Evolutionary conservation across 768 basidiomycete species (phyloP), one percentile per base, ranked within the genome.

Genomic region (Mycena belliarum): DNA sequence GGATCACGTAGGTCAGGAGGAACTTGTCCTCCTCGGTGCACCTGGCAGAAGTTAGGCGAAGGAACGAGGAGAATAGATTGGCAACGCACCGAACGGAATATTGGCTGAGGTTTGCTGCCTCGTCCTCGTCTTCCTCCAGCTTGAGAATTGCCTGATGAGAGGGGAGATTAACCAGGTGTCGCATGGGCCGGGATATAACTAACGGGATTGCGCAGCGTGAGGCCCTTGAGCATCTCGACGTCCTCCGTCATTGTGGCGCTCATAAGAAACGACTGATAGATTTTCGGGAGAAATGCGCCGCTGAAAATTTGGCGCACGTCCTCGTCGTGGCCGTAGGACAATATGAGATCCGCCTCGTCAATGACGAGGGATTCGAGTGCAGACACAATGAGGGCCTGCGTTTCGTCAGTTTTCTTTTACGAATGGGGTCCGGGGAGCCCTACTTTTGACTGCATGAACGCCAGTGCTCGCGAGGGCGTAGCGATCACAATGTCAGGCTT

Each of bases 241-340:
- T 98, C 97, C 65, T 95, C 91, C 12, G 95, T 94, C 87, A 98
- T 88, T 0, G 96, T 99, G 6, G 97, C 96, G 68, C 91, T 94
- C 93, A 98, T 97, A 32, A 99, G 76, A 74, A 96, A 95, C 11
- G 92, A 91, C 71, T 94, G 96, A 71, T 85, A 92, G 59, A 89
- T 85, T 70, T 85, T 89, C 51, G 89, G 93, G 28, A 90, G 82
- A 71, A 82, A 88, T 41, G 79, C 82, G 45, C 84, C 91, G 53
- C 73, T 79, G 60, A 89, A 86, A 21, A 82, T 80, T 57, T 87
- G 83, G 25, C 86, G 83, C 43, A 95, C 83, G 58, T 95, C 93
- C 67, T 95, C 91, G 59, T 95, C 90, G 63, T 98, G 93, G 3
- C 97, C 97, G 69, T 98, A 99, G 0, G 95, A 98, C 20, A 99